Evolutionary conservation across 306 rosid species (phyloP).

Genomic region (Urtica urens): DNA sequence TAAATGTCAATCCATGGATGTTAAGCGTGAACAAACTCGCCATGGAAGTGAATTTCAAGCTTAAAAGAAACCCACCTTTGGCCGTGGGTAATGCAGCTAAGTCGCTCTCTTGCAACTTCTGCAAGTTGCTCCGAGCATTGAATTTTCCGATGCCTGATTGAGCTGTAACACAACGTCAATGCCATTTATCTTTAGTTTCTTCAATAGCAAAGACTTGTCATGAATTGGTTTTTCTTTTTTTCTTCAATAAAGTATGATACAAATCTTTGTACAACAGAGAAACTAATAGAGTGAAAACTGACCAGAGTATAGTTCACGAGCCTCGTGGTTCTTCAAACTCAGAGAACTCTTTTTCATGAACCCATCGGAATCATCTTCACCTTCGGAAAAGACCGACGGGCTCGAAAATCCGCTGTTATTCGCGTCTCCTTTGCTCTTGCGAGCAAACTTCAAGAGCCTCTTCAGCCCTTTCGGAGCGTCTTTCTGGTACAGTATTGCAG

Average conservation of each 20-base stretch:
- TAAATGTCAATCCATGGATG: neutral
- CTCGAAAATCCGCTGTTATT: constrained; percentile 71
- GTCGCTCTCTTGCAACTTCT: too few species aligned
- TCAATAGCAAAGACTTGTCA: neutral
- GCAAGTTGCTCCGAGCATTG: constrained; percentile 47
- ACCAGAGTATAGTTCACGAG: constrained; percentile 36
- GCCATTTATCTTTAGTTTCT: neutral
- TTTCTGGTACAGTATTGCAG: constrained; percentile 63
- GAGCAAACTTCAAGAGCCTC: constrained; percentile 86
- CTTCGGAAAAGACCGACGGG: constrained; percentile 92
- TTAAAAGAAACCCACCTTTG: constrained; percentile 54
- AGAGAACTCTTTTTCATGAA: constrained; percentile 65
- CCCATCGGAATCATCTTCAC: constrained; percentile 87
- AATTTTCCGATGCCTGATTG: constrained; percentile 38
- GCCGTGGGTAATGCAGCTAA: constrained; percentile 38
- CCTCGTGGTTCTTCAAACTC: constrained; percentile 51
- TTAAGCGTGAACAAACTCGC: neutral
- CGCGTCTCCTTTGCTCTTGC: constrained; percentile 85
- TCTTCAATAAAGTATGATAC: neutral
- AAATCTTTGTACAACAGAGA: neutral
- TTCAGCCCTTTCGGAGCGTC: constrained; percentile 93
- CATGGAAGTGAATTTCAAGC: neutral
- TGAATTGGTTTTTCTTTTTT: too few species aligned
- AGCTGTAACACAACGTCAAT: constrained; percentile 28
- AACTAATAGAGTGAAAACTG: constrained; percentile 13